Base-by-base conservation (phyloP, 1,284 basidiomycete genomes). In the Ganoderma multipileum region DNA sequence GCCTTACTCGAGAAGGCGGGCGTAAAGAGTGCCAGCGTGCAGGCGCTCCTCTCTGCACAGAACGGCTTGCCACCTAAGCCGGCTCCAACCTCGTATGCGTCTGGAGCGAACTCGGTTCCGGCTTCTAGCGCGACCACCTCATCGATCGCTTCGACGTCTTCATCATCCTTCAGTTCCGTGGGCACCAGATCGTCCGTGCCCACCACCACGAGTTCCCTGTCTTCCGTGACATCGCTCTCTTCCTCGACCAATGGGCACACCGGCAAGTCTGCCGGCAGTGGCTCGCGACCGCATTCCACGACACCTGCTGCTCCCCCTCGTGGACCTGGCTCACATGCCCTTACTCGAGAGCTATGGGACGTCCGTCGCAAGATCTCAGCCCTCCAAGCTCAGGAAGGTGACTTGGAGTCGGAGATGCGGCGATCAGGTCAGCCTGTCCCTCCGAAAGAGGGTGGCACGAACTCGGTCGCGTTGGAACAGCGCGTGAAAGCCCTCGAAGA, bases 301-400 rank as follows among this genome's bases (percentile, higher is more conserved):
- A 47, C 67, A 5, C 50, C 67, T 26, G 42, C 55, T 26, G 39
- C 63, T 18, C 20, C 67, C 41, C 23, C 60, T 23, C 67, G 67
- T 6, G 67, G 52, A 16, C 60, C 59, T 26, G 50, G 67, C 55
- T 41, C 66, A 58, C 61, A 68, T 66, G 58, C 66, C 52, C 41
- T 68, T 9, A 78, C 76, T 18, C 75, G 76, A 41, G 81, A 84
- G 60, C 67, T 83, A 28, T 79, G 76, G 73, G 77, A 78, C 57
- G 73, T 82, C 30, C 79, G 81, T 11, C 71, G 79, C 36, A 76
- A 81, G 68, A 76, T 83, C 36, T 76, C 79, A 16, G 79, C 79
- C 0, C 75, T 74, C 2, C 72, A 80, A 28, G 79, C 76, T 16
- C 77, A 77, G 26, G 81, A 84, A 63, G 68, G 72, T 0, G 68